Base-by-base conservation (phyloP, 148 eudicot genomes). In the Agrostemma githago region DNA sequence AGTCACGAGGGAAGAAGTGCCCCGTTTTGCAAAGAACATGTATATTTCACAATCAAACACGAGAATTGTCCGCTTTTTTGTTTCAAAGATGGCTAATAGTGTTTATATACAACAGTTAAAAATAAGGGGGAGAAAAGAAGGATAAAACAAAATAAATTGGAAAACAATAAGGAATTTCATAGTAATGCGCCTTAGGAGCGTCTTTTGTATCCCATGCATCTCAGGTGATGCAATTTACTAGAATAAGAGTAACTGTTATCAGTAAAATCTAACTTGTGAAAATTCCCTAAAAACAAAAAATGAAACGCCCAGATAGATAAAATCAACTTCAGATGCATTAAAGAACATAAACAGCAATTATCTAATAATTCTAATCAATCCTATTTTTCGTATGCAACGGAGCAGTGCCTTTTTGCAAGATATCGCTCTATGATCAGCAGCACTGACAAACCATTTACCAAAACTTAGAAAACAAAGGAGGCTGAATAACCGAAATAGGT, bases 311-410 rank as follows among this genome's bases (percentile, higher is more conserved):
- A 16, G 26, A n/a, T 26, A 26, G 34, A 26, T 26, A 66, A 16
- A 40, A 15, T 66, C 40, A 43, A 66, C 70, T 66, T 66, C 53
- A 16, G 21, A 66, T 21, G 43, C 51, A 19, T 66, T 66, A 41
- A 66, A 39, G 21, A 20, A 66, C 69, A 44, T 44, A 12, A 11
- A 44, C 16, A 43, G 19, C 12, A 41, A 14, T 41, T 15, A 6
- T 42, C 16, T 42, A 4, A 26, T 63, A 37, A 66, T 66, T 6
- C 17, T 53, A 41, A 8, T n/a, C 70, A 41, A n/a, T 66, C 34
- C 34, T 17, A 39, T 66, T 40, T 60, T 59, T 2, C 7, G 10
- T 3, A 12, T 8, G 12, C 53, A 66, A 34, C 70, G 42, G 48
- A 66, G 70, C 10, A 17, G 38, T 21, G 70, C 70, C 43, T 6